Evolutionary conservation across 345 rosid species (phyloP), one percentile per base, ranked within the genome.

Genomic region (Orychophragmus violaceus): DNA sequence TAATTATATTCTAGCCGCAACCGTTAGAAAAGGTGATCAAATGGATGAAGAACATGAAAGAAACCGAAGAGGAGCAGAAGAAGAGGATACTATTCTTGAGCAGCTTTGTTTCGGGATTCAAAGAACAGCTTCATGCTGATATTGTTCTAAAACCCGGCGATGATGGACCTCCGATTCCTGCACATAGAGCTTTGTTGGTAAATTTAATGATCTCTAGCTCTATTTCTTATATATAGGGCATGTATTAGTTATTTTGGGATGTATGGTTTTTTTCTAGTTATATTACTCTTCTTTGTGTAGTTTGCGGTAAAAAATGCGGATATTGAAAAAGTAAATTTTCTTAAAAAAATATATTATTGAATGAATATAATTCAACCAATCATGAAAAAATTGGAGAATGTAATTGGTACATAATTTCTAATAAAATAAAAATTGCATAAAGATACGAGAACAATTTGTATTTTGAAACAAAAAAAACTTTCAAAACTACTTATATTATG

Each of bases 101-200:
- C 33, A 78, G 82, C 18, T 77, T 84, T 45, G 74, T 74, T 45
- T 54, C 68, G 12, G 77, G 85, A 30, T 80, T 85, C 72, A 74
- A 59, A 60, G 82, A 84, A 49, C 78, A 79, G 63, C 74, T 86
- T 66, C 93, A 85, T 71, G 74, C 89, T 2, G 96, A 89, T 46
- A 79, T 87, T 56, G 72, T 78, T 30, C 54, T 92, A 69, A 76
- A 69, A 68, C 80, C 98, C 0, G 87, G 87, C 59, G 59, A 78
- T 37, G 72, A 79, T 44, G 90, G 87, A 1, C 81, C 85, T 48
- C 70, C 84, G 5, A 39, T 92, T 49, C 77, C 83, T 42, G 79
- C 96, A 10, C 96, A 89, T 71, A 83, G 75, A 81, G 85, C 84
- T 65, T 62, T 89, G 74, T 76, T 89, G 72, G 98, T 89, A 70